phyloP scores from a whole-genome alignment of 805 yeast genomes.

The Candida quercuum region DNA sequence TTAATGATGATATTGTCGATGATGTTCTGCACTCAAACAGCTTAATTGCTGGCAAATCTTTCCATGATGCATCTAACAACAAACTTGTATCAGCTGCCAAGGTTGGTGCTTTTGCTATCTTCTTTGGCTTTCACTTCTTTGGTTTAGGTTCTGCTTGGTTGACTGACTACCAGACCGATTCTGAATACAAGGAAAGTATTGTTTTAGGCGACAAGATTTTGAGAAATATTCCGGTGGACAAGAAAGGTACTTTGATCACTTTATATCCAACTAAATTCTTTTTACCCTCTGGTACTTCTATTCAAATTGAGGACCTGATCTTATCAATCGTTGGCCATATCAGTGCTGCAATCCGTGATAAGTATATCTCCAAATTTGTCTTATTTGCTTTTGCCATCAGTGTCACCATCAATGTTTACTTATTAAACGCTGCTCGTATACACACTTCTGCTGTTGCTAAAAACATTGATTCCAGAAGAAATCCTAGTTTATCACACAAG shows the following conservation, averaged over 20 bases:
- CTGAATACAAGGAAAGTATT: constrained; percentile 14
- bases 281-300: constrained; percentile 49
- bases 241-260: constrained; percentile 49
- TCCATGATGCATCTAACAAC: constrained; percentile 30
- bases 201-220: constrained; percentile 22
- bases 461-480: constrained; percentile 17
- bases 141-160: constrained; percentile 72
- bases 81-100: constrained; percentile 49
- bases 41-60: constrained; percentile 20
- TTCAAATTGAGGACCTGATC: constrained; percentile 58
- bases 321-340: constrained; percentile 46
- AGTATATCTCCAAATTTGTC: constrained; percentile 70
- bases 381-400: constrained; percentile 70
- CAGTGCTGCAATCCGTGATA: constrained; percentile 71
- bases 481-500: constrained; percentile 23
- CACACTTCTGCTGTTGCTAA: constrained; percentile 38
- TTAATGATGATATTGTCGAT: constrained; percentile 67
- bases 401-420: constrained; percentile 74
- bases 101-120: constrained; percentile 51
- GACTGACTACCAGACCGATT: constrained; percentile 37
- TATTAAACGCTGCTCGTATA: constrained; percentile 78
- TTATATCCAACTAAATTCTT: constrained; percentile 52
- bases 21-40: constrained; percentile 40
- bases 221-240: constrained; percentile 30
- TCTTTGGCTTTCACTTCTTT: constrained; percentile 59